A percentile compares a stretch with the other conserved stretches of the same genome.
Conservation (phyloP, 108 stramenopile genomes). For the Pseudonitzschia multiseries region DNA sequence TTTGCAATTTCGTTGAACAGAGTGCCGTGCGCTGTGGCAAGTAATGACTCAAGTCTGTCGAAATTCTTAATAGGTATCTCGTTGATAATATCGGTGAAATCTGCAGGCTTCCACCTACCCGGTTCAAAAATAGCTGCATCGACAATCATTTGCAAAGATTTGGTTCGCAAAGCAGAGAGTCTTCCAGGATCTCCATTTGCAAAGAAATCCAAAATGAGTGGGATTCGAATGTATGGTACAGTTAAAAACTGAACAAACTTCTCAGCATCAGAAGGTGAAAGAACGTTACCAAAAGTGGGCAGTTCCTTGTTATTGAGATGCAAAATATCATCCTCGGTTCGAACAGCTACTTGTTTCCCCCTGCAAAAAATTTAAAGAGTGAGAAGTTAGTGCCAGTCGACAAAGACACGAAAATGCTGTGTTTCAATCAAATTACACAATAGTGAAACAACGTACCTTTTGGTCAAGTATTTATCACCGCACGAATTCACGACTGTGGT, state of each 20-base stretch:
- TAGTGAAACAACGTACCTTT: conserved; percentile 51
- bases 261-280: conserved; percentile 90
- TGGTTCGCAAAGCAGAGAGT: conserved; percentile 82
- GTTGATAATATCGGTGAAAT: conserved; percentile 68
- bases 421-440: no score
- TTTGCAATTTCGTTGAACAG: conserved; percentile 95
- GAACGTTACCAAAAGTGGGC: conserved; percentile 89
- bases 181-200: conserved; percentile 91
- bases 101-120: conserved; percentile 86
- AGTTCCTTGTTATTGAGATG: conserved; percentile 87
- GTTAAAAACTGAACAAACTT: conserved; percentile 94
- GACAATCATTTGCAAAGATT: conserved; percentile 90
- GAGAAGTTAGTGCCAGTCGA: not conserved
- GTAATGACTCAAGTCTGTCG: conserved; percentile 69
- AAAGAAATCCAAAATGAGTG: conserved; percentile 94
- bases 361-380: conserved; percentile 23
- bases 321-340: conserved; percentile 93
- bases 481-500: conserved; percentile 90
- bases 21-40: conserved; percentile 89
- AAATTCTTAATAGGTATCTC: conserved; percentile 81
- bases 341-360: conserved; percentile 75
- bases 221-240: conserved; percentile 95
- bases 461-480: conserved; percentile 80
- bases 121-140: conserved; percentile 96
- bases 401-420: not conserved